phyloP scores from a whole-genome alignment of 106 monocot genomes.

The Narthecium ossifragum region DNA sequence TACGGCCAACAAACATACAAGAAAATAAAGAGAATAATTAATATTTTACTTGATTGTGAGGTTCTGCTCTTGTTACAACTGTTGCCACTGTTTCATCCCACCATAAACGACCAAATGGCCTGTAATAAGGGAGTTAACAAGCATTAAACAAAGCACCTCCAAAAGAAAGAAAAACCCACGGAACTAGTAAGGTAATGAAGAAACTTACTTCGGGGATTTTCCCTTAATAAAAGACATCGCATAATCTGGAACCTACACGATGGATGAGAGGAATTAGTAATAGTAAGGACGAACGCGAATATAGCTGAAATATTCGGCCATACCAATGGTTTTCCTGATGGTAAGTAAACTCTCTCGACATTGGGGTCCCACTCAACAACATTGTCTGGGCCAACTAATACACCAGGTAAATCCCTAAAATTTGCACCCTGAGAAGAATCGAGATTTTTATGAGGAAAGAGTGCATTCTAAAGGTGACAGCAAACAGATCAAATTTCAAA shows the following conservation, averaged over 20 bases:
- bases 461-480: too few species aligned
- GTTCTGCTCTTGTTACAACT: conserved; percentile 69
- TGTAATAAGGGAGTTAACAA: conserved; percentile 3
- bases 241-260: conserved; percentile 38
- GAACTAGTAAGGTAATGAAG: neutral
- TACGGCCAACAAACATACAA: neutral
- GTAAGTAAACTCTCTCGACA: conserved; percentile 18
- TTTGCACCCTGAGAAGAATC: conserved; percentile 34
- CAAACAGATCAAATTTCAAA: too few species aligned
- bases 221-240: conserved; percentile 33
- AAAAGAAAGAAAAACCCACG: neutral
- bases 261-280: neutral
- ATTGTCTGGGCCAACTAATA: conserved; percentile 35
- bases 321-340: conserved; percentile 49
- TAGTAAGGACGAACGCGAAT: neutral
- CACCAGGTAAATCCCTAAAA: conserved; percentile 37
- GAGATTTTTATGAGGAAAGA: too few species aligned
- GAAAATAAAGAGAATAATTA: neutral
- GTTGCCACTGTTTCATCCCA: conserved; percentile 89
- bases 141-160: neutral
- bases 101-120: conserved; percentile 73
- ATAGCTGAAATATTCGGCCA: neutral
- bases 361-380: conserved; percentile 26
- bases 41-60: conserved; percentile 38
- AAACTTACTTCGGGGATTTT: conserved; percentile 55